These are phyloP conservation scores for Anisodus tanguticus DNA, from an alignment of 257 asterid genomes.

Conservation along the genomic window DNA sequence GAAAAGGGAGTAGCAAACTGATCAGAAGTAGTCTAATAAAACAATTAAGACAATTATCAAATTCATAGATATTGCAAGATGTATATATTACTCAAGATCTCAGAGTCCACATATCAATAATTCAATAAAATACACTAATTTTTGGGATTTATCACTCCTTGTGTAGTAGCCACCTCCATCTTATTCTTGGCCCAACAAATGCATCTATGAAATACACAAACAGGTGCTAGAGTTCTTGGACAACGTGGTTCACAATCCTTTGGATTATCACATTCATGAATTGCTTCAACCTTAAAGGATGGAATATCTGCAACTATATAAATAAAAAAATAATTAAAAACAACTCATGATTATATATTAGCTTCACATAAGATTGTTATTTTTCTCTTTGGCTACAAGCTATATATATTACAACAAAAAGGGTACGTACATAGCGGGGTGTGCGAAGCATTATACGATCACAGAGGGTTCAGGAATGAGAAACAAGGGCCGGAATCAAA, in stretches of 20 bases:
- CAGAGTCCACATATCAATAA: background rate
- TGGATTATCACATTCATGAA: background rate
- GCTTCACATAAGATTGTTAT: no score
- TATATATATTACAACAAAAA: no score
- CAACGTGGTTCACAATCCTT: background rate
- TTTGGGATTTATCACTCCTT: background rate
- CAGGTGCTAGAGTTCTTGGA: background rate
- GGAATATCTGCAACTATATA: conserved; percentile 21
- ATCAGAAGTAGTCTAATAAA: no score
- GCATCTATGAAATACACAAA: conserved; percentile 10
- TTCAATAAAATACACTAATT: background rate
- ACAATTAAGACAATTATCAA: no score
- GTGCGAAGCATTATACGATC: no score
- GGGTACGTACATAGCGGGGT: no score
- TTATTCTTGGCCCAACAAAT: background rate
- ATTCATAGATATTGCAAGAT: background rate
- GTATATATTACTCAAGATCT: background rate
- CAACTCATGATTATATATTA: no score
- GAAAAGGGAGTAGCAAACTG: no score
- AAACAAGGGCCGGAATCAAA: no score
- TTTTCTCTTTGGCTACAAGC: no score
- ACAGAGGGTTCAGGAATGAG: no score
- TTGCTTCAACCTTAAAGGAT: background rate
- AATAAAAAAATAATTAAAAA: background rate
- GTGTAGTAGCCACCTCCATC: background rate